These are phyloP conservation scores for Apiospora marii DNA, from an alignment of 2,329 filamentous ascomycete species.

Conservation along the genomic window DNA sequence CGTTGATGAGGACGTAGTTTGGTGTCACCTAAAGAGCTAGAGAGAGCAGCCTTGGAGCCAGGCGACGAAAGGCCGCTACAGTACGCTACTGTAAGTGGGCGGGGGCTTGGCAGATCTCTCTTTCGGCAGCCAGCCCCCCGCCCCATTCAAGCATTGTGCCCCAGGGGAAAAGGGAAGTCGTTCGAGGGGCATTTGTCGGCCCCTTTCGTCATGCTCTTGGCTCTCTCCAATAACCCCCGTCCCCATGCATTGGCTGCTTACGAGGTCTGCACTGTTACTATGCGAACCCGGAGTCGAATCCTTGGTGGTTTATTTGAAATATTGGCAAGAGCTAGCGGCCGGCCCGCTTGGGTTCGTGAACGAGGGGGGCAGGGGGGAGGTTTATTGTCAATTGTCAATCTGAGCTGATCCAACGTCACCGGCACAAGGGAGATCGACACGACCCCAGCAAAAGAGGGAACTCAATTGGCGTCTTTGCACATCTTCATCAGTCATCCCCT, in stretches of 20 bases:
- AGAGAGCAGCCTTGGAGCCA: not conserved
- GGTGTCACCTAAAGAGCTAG: not conserved
- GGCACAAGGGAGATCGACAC: constrained; percentile 5
- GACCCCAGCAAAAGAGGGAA: constrained; percentile 3
- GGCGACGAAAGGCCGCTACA: too few relatives aligned
- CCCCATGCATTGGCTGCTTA: not conserved
- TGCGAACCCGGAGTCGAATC: too few relatives aligned
- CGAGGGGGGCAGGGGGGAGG: not conserved
- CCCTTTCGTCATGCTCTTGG: not conserved
- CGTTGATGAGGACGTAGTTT: constrained; percentile 11
- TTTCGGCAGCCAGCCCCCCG: not conserved
- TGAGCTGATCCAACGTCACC: constrained; percentile 11
- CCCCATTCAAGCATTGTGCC: not conserved
- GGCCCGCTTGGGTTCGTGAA: not conserved
- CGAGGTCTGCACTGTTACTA: too few relatives aligned
- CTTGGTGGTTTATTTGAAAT: too few relatives aligned
- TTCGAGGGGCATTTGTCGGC: not conserved
- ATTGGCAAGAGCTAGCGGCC: not conserved
- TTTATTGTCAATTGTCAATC: not conserved
- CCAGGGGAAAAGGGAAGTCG: not conserved
- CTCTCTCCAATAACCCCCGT: too few relatives aligned
- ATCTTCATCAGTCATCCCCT: constrained; percentile 10
- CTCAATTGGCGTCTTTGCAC: not conserved
- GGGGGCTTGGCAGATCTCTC: constrained; percentile 8
- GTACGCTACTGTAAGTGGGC: not conserved